Conservation (phyloP, 164 flowering plant species). For the Protea cynaroides region DNA sequence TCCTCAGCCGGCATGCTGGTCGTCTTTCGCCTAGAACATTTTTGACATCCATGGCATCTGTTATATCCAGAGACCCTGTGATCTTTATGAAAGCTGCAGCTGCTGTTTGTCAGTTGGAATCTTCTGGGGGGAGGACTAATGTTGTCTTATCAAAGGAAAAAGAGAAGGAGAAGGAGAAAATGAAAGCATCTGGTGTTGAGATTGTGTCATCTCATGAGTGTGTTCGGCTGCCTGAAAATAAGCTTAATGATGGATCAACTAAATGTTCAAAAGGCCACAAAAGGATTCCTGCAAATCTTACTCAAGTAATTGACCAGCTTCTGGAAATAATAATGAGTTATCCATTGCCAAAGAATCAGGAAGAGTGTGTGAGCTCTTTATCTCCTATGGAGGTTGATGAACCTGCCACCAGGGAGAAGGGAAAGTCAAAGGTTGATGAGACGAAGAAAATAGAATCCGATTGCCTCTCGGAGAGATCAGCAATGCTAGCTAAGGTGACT, state of each 20-base stretch:
- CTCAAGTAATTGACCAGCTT: slow-evolving; percentile 82
- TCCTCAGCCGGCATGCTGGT: slow-evolving; percentile 49
- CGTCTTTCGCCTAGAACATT: slow-evolving; percentile 53
- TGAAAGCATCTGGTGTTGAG: slow-evolving; percentile 50
- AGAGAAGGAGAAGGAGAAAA: slow-evolving; percentile 68
- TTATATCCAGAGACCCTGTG: slow-evolving; percentile 80
- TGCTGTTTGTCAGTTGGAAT: slow-evolving; percentile 78
- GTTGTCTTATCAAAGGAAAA: slow-evolving; percentile 70
- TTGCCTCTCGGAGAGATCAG: slow-evolving; percentile 50
- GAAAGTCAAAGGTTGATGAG: slow-evolving; percentile 79
- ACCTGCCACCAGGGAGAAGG: slow-evolving; percentile 59
- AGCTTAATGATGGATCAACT: slow-evolving; percentile 50
- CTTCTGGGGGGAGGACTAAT: slow-evolving; percentile 65
- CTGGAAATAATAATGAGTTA: slow-evolving; percentile 67
- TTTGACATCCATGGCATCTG: slow-evolving; percentile 85
- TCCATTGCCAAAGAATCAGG: slow-evolving; percentile 32
- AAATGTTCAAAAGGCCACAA: slow-evolving; percentile 73
- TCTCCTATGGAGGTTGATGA: slow-evolving; percentile 79
- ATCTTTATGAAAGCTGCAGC: slow-evolving; percentile 82
- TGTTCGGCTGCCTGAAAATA: slow-evolving; percentile 62
- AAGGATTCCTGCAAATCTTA: slow-evolving; percentile 65
- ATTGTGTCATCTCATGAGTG: slow-evolving; percentile 53
- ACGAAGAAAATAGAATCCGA: slow-evolving; percentile 36
- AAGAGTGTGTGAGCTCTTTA: slow-evolving; percentile 23
- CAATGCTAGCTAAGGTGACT: slow-evolving; percentile 67